A percentile compares a stretch with the other conserved stretches of the same genome.
Evolutionary conservation across 2,329 filamentous ascomycete genomes (phyloP).

Genomic region (Akanthomyces muscarius): DNA sequence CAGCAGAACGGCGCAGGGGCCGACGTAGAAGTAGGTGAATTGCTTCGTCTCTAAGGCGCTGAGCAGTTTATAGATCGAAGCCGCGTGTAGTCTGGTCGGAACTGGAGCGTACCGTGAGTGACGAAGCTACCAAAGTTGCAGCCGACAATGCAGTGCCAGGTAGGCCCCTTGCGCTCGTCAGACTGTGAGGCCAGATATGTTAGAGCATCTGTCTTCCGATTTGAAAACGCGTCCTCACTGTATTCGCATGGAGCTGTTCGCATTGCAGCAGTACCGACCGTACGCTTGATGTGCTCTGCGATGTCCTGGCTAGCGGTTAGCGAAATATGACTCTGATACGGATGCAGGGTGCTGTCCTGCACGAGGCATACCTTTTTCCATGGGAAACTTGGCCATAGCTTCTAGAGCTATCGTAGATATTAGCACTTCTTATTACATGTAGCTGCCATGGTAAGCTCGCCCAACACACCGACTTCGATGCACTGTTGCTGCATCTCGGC

Average conservation of each 20-base stretch:
- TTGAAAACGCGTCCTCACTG: not conserved
- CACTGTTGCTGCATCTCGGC: conserved; percentile 97
- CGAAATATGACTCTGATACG: not conserved
- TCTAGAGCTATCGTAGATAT: conserved; percentile 48
- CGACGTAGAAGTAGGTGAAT: conserved; percentile 99
- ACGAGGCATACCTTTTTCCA: conserved; percentile 50
- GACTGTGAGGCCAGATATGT: conserved; percentile 57
- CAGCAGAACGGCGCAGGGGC: conserved; percentile 94
- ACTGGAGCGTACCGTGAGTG: conserved; percentile 72
- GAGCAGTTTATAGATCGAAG: not conserved
- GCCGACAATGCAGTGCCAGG: conserved; percentile 98
- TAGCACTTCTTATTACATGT: conserved; percentile 10
- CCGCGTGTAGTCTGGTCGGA: not conserved
- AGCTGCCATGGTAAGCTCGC: not conserved
- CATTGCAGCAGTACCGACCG: conserved; percentile 49
- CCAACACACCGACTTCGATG: conserved; percentile 77
- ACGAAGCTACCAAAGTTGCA: conserved; percentile 99
- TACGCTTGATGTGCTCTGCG: conserved; percentile 91
- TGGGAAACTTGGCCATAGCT: conserved; percentile 59
- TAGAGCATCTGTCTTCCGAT: not conserved
- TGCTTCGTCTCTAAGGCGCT: conserved; percentile 84
- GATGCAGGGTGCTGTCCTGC: not conserved
- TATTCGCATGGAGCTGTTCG: not conserved
- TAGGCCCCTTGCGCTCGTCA: conserved; percentile 92
- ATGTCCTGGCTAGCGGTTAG: conserved; percentile 65